A percentile compares a stretch with the other conserved stretches of the same genome.
Conservation (phyloP, 352 stramenopile species). For the Plasmopara halstedii region DNA sequence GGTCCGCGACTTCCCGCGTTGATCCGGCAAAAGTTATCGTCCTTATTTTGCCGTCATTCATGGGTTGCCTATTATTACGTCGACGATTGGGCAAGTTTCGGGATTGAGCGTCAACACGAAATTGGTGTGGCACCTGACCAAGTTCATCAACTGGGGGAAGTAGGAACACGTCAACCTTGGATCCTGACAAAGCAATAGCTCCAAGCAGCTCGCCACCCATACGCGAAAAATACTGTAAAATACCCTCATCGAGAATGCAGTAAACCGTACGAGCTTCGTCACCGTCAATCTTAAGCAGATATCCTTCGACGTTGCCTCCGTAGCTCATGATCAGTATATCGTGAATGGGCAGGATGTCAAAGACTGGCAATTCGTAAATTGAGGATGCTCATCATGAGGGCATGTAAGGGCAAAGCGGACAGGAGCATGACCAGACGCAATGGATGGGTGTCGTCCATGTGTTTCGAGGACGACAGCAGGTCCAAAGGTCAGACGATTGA, state of each 20-base stretch:
- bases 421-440: slow-evolving; percentile 10
- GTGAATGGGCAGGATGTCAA: background rate
- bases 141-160: slow-evolving; percentile 34
- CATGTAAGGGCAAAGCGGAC: slow-evolving; percentile 5
- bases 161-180: slow-evolving; percentile 69
- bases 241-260: slow-evolving; percentile 80
- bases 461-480: slow-evolving; percentile 18
- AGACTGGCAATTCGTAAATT: slow-evolving; percentile 16
- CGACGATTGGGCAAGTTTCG: slow-evolving; percentile 15
- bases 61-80: slow-evolving; percentile 5
- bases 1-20: slow-evolving; percentile 46
- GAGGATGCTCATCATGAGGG: background rate
- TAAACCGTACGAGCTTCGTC: slow-evolving; percentile 58
- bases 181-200: slow-evolving; percentile 56
- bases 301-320: slow-evolving; percentile 77
- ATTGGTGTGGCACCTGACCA: slow-evolving; percentile 42
- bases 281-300: slow-evolving; percentile 63
- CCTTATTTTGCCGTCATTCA: slow-evolving; percentile 18
- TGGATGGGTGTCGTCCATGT: slow-evolving; percentile 18
- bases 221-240: slow-evolving; percentile 71
- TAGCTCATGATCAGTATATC: slow-evolving; percentile 22
- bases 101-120: slow-evolving; percentile 50
- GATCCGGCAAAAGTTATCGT: slow-evolving; percentile 46
- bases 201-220: slow-evolving; percentile 60
- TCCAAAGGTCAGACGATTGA: too few relatives aligned